Evolutionary conservation across 2,329 filamentous ascomycete genomes (phyloP), one percentile per base, ranked within the genome.

Genomic region (Graphiopsis chlorocephala): DNA sequence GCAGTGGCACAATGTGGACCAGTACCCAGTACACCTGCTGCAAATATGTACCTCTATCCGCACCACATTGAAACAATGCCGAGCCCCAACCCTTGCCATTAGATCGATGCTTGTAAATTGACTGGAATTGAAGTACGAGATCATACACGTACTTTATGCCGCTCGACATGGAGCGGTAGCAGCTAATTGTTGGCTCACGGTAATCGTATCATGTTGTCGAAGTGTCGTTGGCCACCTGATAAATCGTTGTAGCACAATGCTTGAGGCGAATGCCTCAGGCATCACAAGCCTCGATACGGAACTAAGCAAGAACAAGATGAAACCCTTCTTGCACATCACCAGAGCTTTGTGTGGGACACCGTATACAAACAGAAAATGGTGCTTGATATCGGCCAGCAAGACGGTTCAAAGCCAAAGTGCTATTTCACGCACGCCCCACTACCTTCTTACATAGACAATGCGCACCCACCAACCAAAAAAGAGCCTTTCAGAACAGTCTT

Each of bases 401-500:
- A 42, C 29, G 66, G 68, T 3, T 69, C 71, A 14, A 69, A 65
- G 23, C 74, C 74, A 38, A 95, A 90, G 83, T 93, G 91, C 77
- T 89, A 86, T 76, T 88, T 92, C 68, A 90, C 89, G 0, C 86
- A 91, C 72, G 87, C 87, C 47, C 81, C 29, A 6, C 85, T 94
- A 75, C 81, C 83, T 28, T 80, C 83, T 31, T 89, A 91, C 78
- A 81, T 94, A 52, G 87, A 96, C 75, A 83, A 87, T 6, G 83
- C 85, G 64, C 89, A 92, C 72, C 83, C 86, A 31, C 89, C 92
- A 1, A 82, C 80, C 6, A 93, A 90, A 73, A 89, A 87, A 72
- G 88, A 90, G 70, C 93, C 92, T 3, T 97, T 94, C 83, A 84
- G 86, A 0, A 83, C 86, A 0, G 84, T 97, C 67, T 76, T 85